Evolutionary conservation across 2,329 filamentous ascomycete genomes (phyloP), one percentile per base, ranked within the genome.

Genomic region (Xylariaceae sp.): DNA sequence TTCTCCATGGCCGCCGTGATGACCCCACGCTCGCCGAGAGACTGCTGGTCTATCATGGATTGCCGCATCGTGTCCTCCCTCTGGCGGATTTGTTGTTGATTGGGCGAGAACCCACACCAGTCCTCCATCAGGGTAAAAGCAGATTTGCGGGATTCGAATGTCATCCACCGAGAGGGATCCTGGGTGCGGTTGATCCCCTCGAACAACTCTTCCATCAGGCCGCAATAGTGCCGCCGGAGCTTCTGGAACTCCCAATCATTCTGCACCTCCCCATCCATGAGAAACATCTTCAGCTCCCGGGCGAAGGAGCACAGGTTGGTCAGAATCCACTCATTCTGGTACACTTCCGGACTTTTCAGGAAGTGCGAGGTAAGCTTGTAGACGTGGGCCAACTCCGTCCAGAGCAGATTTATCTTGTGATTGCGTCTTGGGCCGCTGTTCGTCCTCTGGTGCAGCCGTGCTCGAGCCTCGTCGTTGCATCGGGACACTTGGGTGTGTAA

Each of bases 61-160:
- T 89, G 85, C 30, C 87, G 76, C 83, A 96, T 94, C 24, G 78
- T 84, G 46, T 94, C 85, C 62, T 96, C 89, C 45, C 88, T 76
- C 41, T 83, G 81, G 4, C 82, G 78, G 28, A 95, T 85, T 48
- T 94, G 85, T 11, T 68, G 72, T 58, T 94, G 88, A 48, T 96
- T 95, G 0, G 89, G 88, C 6, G 89, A 95, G 60, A 94, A 96
- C 2, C 92, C 92, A 59, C 92, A 98, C 94, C 94, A 98, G 50
- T 97, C 90, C 63, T 98, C 92, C 89, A 98, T 97, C 33, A 98
- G 68, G 1, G 89, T 83, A 57, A 98, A 98, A 0, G 90, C 85
- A 4, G 92, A 96, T 59, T 96, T 95, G 28, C 94, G 76, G 9
- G 89, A 87, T 60, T 98, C 92, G 56, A 98, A 98, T 0, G 92